Conservation (phyloP, 768 basidiomycete species). For the Gloeopeniophorella convolvens region DNA sequence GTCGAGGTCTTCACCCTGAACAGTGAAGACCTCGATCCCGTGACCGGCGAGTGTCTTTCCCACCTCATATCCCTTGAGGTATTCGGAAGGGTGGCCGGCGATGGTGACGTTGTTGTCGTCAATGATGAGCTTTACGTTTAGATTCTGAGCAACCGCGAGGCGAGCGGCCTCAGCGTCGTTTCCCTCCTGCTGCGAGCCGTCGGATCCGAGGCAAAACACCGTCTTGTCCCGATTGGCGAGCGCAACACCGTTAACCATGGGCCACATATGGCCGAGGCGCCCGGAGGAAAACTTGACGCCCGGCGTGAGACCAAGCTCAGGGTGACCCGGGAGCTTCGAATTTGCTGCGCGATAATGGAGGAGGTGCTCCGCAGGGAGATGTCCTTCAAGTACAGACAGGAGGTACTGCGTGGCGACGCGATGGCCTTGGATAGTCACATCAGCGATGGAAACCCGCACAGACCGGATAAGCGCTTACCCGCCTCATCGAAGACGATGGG, state of each 20-base stretch:
- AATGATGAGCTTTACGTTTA: conserved; percentile 82
- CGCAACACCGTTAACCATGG: conserved; percentile 79
- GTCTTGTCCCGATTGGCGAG: conserved; percentile 72
- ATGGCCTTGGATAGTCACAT: conserved; percentile 48
- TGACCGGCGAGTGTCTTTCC: conserved; percentile 72
- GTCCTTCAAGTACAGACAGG: conserved; percentile 69
- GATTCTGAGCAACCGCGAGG: conserved; percentile 72
- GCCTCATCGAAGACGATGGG: conserved; percentile 79
- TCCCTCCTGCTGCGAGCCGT: conserved; percentile 88
- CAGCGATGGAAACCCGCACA: conserved; percentile 1
- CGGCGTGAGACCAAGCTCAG: conserved; percentile 85
- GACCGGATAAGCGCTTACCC: conserved; percentile 39
- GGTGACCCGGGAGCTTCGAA: conserved; percentile 83
- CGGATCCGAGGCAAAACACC: conserved; percentile 80
- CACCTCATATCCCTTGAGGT: conserved; percentile 73
- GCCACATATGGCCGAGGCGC: conserved; percentile 91
- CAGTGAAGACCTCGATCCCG: conserved; percentile 68
- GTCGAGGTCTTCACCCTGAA: conserved; percentile 75
- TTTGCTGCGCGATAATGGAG: conserved; percentile 82
- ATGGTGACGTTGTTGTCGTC: conserved; percentile 93
- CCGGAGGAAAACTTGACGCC: conserved; percentile 91
- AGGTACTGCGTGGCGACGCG: conserved; percentile 89
- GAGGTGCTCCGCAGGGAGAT: conserved; percentile 66
- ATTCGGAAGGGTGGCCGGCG: conserved; percentile 84
- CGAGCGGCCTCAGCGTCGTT: conserved; percentile 88